Conservation (phyloP, 805 yeast genomes). For the Clavispora carvajalis region DNA sequence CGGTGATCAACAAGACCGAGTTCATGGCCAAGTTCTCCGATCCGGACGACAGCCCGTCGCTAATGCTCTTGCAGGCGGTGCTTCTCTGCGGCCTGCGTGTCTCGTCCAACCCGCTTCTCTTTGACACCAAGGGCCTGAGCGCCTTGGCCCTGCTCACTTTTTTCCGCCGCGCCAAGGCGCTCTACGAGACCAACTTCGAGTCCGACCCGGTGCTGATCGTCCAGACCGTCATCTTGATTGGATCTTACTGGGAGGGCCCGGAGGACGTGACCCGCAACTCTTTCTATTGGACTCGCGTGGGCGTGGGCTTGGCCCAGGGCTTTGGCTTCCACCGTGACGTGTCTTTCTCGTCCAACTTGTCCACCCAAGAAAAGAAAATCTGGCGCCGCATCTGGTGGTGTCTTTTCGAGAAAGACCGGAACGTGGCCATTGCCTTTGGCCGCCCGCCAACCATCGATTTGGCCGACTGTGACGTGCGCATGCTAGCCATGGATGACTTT, state of each 20-base stretch:
- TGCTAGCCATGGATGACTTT: constrained; percentile 63
- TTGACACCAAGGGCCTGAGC: constrained; percentile 48
- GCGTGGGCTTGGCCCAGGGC: constrained; percentile 67
- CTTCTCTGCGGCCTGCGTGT: constrained; percentile 64
- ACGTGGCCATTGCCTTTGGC: constrained; percentile 68
- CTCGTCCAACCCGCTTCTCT: constrained; percentile 46
- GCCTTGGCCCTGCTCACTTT: constrained; percentile 47
- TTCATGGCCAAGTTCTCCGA: constrained; percentile 55
- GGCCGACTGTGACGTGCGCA: constrained; percentile 73
- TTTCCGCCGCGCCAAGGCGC: constrained; percentile 67
- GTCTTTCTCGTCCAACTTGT: constrained; percentile 33
- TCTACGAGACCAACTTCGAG: constrained; percentile 67
- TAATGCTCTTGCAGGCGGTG: constrained; percentile 63
- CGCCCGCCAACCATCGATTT: constrained; percentile 64
- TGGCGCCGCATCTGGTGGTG: constrained; percentile 78
- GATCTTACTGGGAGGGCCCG: constrained; percentile 71
- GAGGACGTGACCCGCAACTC: constrained; percentile 63
- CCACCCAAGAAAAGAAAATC: constrained; percentile 38
- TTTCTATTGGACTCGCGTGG: constrained; percentile 66
- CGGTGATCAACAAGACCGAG: constrained; percentile 57
- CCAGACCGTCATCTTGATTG: constrained; percentile 58
- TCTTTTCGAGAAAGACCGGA: constrained; percentile 63
- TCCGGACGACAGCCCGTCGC: constrained; percentile 55
- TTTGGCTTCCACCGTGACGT: constrained; percentile 68
- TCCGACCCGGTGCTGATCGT: constrained; percentile 56